phyloP scores from a whole-genome alignment of 1,139 yeast species.

The Suhomyces yuchorum region DNA sequence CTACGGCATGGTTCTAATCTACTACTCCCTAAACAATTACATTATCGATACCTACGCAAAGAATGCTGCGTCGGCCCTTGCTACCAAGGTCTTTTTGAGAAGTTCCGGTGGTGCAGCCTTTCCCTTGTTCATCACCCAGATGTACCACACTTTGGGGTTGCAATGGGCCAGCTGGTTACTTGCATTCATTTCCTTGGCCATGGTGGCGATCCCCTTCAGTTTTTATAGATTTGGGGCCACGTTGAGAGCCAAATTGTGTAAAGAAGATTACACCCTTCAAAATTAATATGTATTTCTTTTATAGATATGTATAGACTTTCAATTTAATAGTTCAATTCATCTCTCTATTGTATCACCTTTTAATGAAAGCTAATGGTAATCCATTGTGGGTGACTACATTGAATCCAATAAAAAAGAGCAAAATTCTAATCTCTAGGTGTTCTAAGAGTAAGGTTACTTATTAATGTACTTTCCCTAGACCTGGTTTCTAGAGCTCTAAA shows the following conservation, averaged over 20 bases:
- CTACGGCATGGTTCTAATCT: constrained; percentile 87
- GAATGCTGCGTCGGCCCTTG: constrained; percentile 88
- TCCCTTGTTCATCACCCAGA: constrained; percentile 84
- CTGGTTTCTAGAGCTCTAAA: not conserved
- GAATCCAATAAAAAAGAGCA: no score
- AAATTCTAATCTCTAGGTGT: no score
- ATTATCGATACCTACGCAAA: constrained; percentile 85
- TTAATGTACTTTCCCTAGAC: not conserved
- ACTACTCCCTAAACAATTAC: constrained; percentile 84
- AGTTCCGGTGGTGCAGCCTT: constrained; percentile 89
- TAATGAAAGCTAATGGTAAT: no score
- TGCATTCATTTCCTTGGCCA: constrained; percentile 81
- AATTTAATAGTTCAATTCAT: not conserved
- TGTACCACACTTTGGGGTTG: constrained; percentile 72
- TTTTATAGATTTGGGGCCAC: constrained; percentile 71
- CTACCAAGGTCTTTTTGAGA: constrained; percentile 87
- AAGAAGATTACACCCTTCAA: constrained; percentile 54
- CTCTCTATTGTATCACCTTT: not conserved
- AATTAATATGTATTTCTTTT: not conserved
- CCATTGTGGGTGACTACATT: no score
- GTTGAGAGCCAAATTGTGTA: constrained; percentile 66
- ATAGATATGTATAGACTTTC: not conserved
- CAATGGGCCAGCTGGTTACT: constrained; percentile 85
- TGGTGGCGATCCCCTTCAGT: constrained; percentile 79
- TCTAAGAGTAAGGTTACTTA: no score